Evolutionary conservation across 441 rosid species (phyloP).

Genomic region (Hypseocharis bilobata): DNA sequence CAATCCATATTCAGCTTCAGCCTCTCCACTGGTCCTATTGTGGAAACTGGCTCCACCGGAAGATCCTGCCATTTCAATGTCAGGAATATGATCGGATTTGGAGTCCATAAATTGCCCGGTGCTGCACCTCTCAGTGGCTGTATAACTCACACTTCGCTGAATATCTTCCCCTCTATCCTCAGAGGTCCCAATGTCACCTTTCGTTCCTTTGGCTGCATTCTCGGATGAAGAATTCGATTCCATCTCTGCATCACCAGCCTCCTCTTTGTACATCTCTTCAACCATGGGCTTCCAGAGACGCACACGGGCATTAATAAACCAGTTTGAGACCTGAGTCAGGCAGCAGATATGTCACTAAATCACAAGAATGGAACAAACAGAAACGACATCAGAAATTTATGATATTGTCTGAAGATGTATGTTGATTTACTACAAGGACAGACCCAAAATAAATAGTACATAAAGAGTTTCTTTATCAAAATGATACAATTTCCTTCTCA

Average conservation of each 20-base stretch:
- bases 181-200: slow-evolving; percentile 25
- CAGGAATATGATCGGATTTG: slow-evolving; percentile 19
- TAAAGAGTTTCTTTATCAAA: no score
- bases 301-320: slow-evolving; percentile 85
- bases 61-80: slow-evolving; percentile 19
- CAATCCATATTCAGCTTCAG: slow-evolving; percentile 26
- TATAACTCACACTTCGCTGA: slow-evolving; percentile 30
- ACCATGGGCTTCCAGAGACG: slow-evolving; percentile 98
- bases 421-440: no score
- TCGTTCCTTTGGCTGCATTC: slow-evolving; percentile 25
- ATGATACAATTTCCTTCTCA: no score
- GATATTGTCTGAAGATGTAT: neutral
- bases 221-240: slow-evolving; percentile 39
- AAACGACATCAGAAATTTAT: neutral
- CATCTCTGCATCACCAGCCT: slow-evolving; percentile 29
- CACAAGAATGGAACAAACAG: neutral
- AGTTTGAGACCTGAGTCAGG: slow-evolving; percentile 63
- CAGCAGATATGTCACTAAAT: slow-evolving; percentile 12
- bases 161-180: slow-evolving; percentile 31
- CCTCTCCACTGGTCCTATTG: slow-evolving; percentile 20
- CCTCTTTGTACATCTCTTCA: slow-evolving; percentile 87
- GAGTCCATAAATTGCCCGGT: slow-evolving; percentile 25
- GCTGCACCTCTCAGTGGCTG: slow-evolving; percentile 15
- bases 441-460: no score
- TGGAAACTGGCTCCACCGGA: slow-evolving; percentile 20